Base-by-base conservation (phyloP, 2,329 filamentous ascomycete species). In the Exophiala sp. region DNA sequence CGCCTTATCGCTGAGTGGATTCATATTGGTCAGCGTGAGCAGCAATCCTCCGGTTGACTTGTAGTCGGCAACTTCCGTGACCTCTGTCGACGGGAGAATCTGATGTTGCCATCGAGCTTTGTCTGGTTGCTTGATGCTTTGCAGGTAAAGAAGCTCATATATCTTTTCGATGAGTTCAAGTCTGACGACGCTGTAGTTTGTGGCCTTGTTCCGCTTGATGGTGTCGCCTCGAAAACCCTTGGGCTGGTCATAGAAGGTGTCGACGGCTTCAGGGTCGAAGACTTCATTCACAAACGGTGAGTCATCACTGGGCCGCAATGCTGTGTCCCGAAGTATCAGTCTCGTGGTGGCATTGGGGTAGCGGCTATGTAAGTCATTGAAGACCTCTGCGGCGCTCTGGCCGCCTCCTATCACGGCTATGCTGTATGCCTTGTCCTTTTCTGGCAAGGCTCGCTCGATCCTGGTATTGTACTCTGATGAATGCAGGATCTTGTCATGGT, bases 261-360 rank as follows among this genome's bases (percentile, higher is more conserved):
- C 88, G 29, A 95, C 85, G 55, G 86, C 87, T 33, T 87, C 84
- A 1, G 92, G 92, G 74, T 97, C 91, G 78, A 97, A 97, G 67
- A 97, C 89, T 66, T 94, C 91, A 71, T 97, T 97, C 64, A 97
- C 91, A 65, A 97, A 97, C 14, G 92, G 94, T 50, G 90, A 96
- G 70, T 97, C 94, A 68, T 99, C 92, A 67, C 90, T 95, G 1
- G 92, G 92, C 63, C 88, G 85, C 56, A 99, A 74, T 52, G 92
- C 91, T 59, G 90, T 83, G 39, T 86, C 86, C 63, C 89, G 85
- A 78, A 96, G 92, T 55, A 96, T 76, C 53, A 99, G 73, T 34
- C 78, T 82, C 0, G 91, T 91, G 63, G 82, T 80, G 24, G 88
- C 84, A 68, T 92, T 91, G 36, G 91, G 91, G 68, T 95, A 96